Percentiles rank a stretch among this genome's conserved stretches.
phyloP scores from a whole-genome alignment of 495 filamentous ascomycete genomes.

The Penicillium psychrofluorescens region DNA sequence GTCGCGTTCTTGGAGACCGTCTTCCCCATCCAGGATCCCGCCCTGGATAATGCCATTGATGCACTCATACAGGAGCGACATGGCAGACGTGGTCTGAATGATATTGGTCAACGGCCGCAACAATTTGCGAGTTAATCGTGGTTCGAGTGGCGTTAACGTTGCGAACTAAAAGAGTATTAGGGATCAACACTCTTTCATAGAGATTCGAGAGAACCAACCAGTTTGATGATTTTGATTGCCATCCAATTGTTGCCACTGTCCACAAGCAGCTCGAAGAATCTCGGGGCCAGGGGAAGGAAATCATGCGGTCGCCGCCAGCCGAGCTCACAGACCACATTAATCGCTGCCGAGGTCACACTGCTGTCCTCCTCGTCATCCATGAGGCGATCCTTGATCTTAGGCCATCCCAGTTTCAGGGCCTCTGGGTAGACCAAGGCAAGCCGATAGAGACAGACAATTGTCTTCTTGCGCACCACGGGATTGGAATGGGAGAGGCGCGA shows the following conservation, averaged over 20 bases:
- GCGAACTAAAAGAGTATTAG: constrained; percentile 60
- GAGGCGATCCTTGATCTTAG: constrained; percentile 87
- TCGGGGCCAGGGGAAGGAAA: constrained; percentile 84
- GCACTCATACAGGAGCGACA: constrained; percentile 95
- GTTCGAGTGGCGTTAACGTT: constrained; percentile 86
- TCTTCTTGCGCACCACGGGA: constrained; percentile 83
- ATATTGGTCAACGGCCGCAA: constrained; percentile 88
- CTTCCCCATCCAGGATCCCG: constrained; percentile 76
- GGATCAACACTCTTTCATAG: not conserved
- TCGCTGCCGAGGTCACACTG: constrained; percentile 89
- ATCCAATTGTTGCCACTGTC: constrained; percentile 97
- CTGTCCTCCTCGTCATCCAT: constrained; percentile 86
- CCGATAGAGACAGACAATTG: constrained; percentile 85
- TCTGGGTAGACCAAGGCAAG: constrained; percentile 92
- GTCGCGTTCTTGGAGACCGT: constrained; percentile 70
- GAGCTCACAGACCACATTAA: constrained; percentile 94
- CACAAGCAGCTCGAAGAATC: constrained; percentile 88
- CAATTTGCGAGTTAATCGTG: constrained; percentile 84
- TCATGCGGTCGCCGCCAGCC: constrained; percentile 91
- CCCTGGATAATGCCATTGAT: constrained; percentile 98
- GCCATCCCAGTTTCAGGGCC: constrained; percentile 86
- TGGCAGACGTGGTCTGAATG: constrained; percentile 88
- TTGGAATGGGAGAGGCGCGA: constrained; percentile 81
- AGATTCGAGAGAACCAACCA: constrained; percentile 46
- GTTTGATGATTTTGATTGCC: constrained; percentile 97